A percentile compares a stretch with the other conserved stretches of the same genome.
Conservation (phyloP, 73 alveolate species). For the Uronychia setigera region DNA sequence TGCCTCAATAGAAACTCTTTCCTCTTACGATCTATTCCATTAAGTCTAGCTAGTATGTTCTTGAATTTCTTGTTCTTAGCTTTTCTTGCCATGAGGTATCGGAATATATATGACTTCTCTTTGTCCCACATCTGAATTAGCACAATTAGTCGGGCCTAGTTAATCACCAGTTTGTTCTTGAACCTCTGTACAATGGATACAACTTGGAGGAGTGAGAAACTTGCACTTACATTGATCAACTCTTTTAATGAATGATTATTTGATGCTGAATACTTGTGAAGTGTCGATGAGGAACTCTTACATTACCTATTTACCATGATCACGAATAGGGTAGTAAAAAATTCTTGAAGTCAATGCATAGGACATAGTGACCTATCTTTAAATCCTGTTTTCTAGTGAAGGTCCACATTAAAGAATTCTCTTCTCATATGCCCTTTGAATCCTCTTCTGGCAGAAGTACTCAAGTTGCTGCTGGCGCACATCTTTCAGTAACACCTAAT, state of each 20-base stretch:
- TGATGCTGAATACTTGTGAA: neutral
- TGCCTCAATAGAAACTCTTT: neutral
- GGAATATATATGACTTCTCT: neutral
- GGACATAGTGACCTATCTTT: neutral
- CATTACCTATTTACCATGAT: too few species aligned
- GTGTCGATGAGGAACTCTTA: neutral
- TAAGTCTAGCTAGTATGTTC: neutral
- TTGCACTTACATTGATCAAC: neutral
- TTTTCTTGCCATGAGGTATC: neutral
- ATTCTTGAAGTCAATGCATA: too few species aligned
- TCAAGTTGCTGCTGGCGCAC: neutral
- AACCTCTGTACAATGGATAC: neutral
- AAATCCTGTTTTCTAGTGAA: neutral
- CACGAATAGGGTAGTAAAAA: too few species aligned
- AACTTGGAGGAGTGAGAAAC: neutral
- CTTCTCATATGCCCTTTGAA: neutral
- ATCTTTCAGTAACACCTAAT: neutral
- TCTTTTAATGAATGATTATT: neutral
- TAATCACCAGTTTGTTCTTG: neutral
- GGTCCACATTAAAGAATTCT: neutral
- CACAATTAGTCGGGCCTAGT: neutral
- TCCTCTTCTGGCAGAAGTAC: neutral
- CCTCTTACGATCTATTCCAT: neutral
- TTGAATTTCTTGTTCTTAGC: neutral
- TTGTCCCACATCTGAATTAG: neutral